phyloP scores from a whole-genome alignment of 345 rosid species.

The Excoecaria agallocha region DNA sequence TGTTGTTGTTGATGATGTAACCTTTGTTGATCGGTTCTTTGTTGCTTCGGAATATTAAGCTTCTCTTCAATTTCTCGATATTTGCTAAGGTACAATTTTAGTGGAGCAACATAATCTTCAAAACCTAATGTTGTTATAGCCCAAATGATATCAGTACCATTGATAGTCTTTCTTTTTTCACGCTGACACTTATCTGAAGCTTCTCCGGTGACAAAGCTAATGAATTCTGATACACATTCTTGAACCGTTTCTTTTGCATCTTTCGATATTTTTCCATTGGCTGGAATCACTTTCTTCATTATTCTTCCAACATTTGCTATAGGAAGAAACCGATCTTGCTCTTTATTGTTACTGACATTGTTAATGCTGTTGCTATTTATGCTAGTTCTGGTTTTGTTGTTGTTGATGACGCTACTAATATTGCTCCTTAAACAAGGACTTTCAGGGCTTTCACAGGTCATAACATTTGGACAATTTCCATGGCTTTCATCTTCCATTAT shows the following conservation, averaged over 20 bases:
- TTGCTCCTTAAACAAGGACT: conserved; percentile 44
- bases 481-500: conserved; percentile 60
- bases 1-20: conserved; percentile 25
- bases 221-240: conserved; percentile 26
- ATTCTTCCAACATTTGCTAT: conserved; percentile 26
- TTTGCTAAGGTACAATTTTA: conserved; percentile 16
- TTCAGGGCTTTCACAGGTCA: conserved; percentile 40
- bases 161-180: conserved; percentile 22
- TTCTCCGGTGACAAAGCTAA: conserved; percentile 19
- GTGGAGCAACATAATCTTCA: conserved; percentile 18
- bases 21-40: conserved; percentile 14
- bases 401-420: conserved; percentile 18
- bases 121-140: conserved; percentile 23
- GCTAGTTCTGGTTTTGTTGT: neutral
- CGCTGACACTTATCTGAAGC: conserved; percentile 26
- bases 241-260: conserved; percentile 19
- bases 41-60: conserved; percentile 16
- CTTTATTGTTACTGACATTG: conserved; percentile 22
- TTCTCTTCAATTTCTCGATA: conserved; percentile 21
- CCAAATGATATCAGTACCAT: conserved; percentile 20
- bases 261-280: conserved; percentile 21
- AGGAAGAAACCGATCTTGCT: conserved; percentile 20
- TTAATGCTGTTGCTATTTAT: neutral
- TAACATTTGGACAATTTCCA: conserved; percentile 32
- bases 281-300: conserved; percentile 22